These are phyloP conservation scores for Cyclocybe aegerita DNA, from an alignment of 768 basidiomycete genomes.

Conservation along the genomic window DNA sequence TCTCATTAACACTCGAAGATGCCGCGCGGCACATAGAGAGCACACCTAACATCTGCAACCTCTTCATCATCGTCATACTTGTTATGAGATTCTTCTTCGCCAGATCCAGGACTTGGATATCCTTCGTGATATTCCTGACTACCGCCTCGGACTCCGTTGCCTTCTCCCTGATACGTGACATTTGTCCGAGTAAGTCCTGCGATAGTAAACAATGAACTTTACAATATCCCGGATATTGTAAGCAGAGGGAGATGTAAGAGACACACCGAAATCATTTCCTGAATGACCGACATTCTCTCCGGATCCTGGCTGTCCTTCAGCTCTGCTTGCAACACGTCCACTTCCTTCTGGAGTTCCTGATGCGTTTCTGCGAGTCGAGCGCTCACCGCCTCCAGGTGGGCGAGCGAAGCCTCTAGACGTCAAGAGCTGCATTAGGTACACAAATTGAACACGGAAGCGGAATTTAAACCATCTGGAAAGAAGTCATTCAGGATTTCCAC, in stretches of 20 bases:
- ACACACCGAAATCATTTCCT: constrained; percentile 93
- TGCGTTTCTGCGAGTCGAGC: constrained; percentile 69
- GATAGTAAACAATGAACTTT: constrained; percentile 2
- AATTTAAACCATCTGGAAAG: constrained; percentile 75
- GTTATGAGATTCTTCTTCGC: constrained; percentile 91
- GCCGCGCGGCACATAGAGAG: constrained; percentile 2
- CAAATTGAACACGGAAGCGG: neutral
- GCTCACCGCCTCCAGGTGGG: constrained; percentile 70
- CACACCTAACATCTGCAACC: constrained; percentile 92
- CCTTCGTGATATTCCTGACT: constrained; percentile 91
- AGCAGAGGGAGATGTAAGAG: constrained; percentile 1
- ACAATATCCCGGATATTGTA: neutral
- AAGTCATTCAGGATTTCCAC: constrained; percentile 62
- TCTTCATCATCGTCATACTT: constrained; percentile 87
- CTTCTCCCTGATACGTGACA: constrained; percentile 95
- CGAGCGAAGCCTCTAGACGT: constrained; percentile 69
- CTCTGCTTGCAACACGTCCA: constrained; percentile 64
- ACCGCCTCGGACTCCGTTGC: constrained; percentile 97
- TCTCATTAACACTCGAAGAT: neutral
- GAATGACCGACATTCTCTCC: constrained; percentile 85
- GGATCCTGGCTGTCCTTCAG: constrained; percentile 80
- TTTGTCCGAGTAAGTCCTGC: constrained; percentile 91
- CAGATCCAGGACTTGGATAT: constrained; percentile 91
- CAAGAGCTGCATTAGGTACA: neutral
- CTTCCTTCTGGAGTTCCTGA: constrained; percentile 67